Evolutionary conservation across 2,329 filamentous ascomycete species (phyloP), one percentile per base, ranked within the genome.

Genomic region (Clarireedia homoeocarpa): DNA sequence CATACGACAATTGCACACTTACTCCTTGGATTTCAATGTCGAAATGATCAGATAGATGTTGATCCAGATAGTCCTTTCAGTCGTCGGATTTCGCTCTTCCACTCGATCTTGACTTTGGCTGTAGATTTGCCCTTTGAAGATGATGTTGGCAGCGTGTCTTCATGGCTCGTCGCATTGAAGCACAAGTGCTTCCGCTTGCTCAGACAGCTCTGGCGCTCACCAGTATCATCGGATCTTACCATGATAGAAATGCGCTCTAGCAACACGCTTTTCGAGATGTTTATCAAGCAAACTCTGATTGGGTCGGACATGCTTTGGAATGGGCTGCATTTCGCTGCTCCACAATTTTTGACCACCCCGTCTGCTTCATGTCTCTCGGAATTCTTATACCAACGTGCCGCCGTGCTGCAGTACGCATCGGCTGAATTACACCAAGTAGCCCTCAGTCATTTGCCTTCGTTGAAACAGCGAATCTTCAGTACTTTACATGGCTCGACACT

Each of bases 1-100:
- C 82, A 85, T 63, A 91, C 94, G 4, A 95, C 87, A 2, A 85
- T 99, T 62, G 94, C 92, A 0, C 95, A 99, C 70, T 78, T 95
- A 47, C 76, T 99, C 2, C 82, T 99, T 5, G 94, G 94, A 0
- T 96, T 99, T 70, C 81, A 81, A 55, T 95, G 90, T 65, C 82
- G 84, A 45, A 81, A 86, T 38, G 85, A 84, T 60, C 79, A 80
- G 9, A 75, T 97, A 2, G 83, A 83, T 24, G 74, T 94, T 34
- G 79, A 86, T 51, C 73, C 83, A 1, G 80, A 84, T 27, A 81
- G 90, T 48, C 72, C 87, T 2, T 95, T 96, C 70, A 81, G 84
- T 12, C 76, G 81, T 15, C 81, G 83, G 14, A 80, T 79, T 20
- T 92, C 94, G 0, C 75, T 99, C 14, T 91, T 99, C 67, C 92